Base-by-base conservation (phyloP, 2,329 filamentous ascomycete species). In the Alternaria triticina region DNA sequence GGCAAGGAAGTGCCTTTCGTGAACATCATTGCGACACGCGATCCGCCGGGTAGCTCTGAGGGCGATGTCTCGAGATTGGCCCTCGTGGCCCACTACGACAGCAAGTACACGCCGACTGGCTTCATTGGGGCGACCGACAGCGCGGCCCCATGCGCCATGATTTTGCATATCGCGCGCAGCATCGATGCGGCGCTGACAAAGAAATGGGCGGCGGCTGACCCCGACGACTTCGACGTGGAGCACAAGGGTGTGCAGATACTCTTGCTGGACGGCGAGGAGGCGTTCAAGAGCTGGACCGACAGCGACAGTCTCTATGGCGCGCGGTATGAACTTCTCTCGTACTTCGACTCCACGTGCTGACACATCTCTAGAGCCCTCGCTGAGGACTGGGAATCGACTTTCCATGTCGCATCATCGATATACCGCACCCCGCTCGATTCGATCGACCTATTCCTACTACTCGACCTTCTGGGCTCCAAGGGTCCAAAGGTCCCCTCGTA, bases 51-150 rank as follows among this genome's bases (percentile, higher is more conserved):
- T 86, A 84, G 89, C 1, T 80, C 84, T 3, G 78, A 83, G 0
- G 95, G 94, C 1, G 90, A 97, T 68, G 92, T 97, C 4, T 89
- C 90, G 28, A 86, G 94, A 54, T 82, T 99, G 77, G 94, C 93
- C 6, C 85, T 99, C 64, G 96, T 95, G 13, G 96, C 96, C 23
- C 96, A 99, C 79, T 98, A 97, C 79, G 96, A 99, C 76, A 96
- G 91, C 79, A 91, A 97, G 81, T 85, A 91, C 66, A 85, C 85
- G 28, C 96, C 95, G 0, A 83, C 89, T 62, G 95, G 93, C 1
- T 99, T 99, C 79, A 92, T 99, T 66, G 96, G 96, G 1, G 96
- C 95, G 0, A 96, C 88, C 12, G 96, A 99, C 76, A 97, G 94
- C 73, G 96, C 96, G 1, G 96, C 92, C 17, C 94, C 96, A 15